Evolutionary conservation across 441 rosid species (phyloP).

Genomic region (Daphne laureola): DNA sequence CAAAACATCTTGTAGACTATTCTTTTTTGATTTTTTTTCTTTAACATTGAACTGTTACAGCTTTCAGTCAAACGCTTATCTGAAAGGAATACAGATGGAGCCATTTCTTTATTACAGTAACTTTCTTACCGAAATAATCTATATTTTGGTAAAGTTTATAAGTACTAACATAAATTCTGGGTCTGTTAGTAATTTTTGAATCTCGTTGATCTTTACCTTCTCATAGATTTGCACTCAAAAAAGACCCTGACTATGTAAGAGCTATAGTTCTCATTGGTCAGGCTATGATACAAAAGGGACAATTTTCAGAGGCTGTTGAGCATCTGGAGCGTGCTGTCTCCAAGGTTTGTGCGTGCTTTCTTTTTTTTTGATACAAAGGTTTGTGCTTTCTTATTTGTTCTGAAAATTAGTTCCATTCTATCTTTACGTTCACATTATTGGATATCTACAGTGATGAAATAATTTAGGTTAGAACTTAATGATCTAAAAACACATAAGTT

Average conservation of each 20-base stretch:
- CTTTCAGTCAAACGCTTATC: conserved; percentile 57
- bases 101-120: conserved; percentile 57
- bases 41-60: conserved; percentile 51
- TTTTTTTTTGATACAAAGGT: no score
- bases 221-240: conserved; percentile 62
- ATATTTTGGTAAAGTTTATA: neutral
- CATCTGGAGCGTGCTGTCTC: conserved; percentile 69
- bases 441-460: no score
- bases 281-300: conserved; percentile 47
- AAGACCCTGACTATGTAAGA: conserved; percentile 54
- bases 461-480: no score
- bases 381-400: neutral
- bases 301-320: conserved; percentile 47
- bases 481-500: no score
- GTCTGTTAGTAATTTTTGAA: neutral
- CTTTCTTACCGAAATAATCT: neutral
- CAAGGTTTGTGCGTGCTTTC: no score
- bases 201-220: conserved; percentile 2
- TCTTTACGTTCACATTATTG: no score
- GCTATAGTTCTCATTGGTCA: conserved; percentile 70
- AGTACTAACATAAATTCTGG: neutral
- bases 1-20: conserved; percentile 13
- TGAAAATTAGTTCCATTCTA: no score
- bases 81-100: conserved; percentile 38
- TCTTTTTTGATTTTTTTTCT: no score